Base-by-base conservation (phyloP, 208 protist species). In the Lotmaria passim region DNA sequence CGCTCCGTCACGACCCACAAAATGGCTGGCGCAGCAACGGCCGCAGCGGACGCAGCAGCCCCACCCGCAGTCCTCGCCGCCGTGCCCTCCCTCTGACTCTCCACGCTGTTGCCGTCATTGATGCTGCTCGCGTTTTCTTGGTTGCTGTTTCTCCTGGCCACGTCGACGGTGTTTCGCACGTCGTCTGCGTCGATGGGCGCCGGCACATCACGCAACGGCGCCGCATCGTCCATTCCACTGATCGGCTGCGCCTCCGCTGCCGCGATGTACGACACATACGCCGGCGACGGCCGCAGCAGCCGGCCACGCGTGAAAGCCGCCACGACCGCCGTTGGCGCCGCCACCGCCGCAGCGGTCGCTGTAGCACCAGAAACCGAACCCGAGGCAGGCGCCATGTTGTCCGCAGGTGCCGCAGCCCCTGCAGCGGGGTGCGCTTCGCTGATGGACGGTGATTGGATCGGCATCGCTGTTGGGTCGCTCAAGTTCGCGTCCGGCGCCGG, bases 191-290 rank as follows among this genome's bases (percentile, higher is more conserved):
- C 76, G 61, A 83, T 57, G 4, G 66, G 44, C 0, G 75, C 79
- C 12, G 89, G 89, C 10, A 91, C 73, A 53, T 94, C 89, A 15
- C 77, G 81, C 63, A 94, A 51, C 30, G 82, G 61, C 24, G 69
- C 73, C 33, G 87, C 79, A 36, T 89, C 82, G 38, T 82, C 79
- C 15, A 70, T 46, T 8, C 79, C 66, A 6, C 62, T 53, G 7
- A 83, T 62, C 28, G 79, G 69, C 28, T 76, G 79, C 7, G 83
- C 75, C 44, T 77, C 66, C 23, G 87, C 82, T 15, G 31, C 57
- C 17, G 64, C 73, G 62, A 93, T 86, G 79, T 93, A 95, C 28
- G 76, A 65, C 39, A 59, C 71, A 64, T 92, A 95, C 31, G 76
- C 41, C 12, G 83, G 72, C 17, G 86, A 52, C 3, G 68, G 61